Percentiles rank a stretch among this genome's conserved stretches.
These are phyloP conservation scores for Hymenoscyphus occultus DNA, from an alignment of 2,329 filamentous ascomycete genomes.

Conservation along the genomic window DNA sequence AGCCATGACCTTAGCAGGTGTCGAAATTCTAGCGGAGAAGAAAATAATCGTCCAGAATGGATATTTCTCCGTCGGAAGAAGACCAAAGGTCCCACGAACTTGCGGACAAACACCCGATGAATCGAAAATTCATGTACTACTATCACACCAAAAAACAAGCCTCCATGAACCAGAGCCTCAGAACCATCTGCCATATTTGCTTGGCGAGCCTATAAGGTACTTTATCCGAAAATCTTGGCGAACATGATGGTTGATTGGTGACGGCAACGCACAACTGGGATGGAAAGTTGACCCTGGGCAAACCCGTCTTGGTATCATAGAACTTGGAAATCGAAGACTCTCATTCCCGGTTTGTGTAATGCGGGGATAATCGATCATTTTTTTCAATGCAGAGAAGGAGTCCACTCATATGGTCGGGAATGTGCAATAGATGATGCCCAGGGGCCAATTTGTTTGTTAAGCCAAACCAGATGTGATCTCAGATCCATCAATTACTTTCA, in stretches of 20 bases:
- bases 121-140: neutral
- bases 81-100: neutral
- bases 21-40: neutral
- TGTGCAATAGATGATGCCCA: neutral
- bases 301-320: neutral
- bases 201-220: conserved; percentile 1
- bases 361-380: neutral
- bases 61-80: neutral
- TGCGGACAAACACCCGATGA: conserved; percentile 1
- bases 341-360: neutral
- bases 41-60: neutral
- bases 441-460: neutral
- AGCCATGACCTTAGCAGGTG: neutral
- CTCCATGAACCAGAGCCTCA: neutral
- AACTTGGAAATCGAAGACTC: neutral
- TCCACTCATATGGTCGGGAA: neutral
- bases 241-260: neutral
- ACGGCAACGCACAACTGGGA: neutral
- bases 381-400: neutral
- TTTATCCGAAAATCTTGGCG: conserved; percentile 1
- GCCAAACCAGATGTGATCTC: neutral
- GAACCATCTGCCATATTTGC: neutral
- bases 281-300: neutral
- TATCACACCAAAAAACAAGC: neutral
- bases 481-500: too few species aligned